Evolutionary conservation across 257 asterid genomes (phyloP), one percentile per base, ranked within the genome.

Genomic region (Petunia axillaris): DNA sequence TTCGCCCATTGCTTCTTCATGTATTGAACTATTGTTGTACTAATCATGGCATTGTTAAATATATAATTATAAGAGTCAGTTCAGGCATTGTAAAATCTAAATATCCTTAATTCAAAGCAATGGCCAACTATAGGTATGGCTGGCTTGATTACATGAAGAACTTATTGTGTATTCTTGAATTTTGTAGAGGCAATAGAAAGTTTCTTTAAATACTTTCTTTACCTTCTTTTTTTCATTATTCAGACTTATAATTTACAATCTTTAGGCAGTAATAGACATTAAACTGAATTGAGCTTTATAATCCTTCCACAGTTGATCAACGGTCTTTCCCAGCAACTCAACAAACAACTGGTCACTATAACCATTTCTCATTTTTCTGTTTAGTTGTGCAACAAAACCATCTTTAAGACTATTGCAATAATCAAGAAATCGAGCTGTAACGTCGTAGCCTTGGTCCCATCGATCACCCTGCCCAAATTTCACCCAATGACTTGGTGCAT

Each of bases 401-500:
- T 11, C 78, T 54, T 67, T 83, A 5, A 90, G 79, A n/a, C 80
- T 52, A 9, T 89, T 71, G 79, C 95, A 91, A 64, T 92, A 0
- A 25, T 25, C 25, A 25, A 25, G 25, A 25, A 25, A 25, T 25
- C 25, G 25, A 25, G 25, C 25, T 25, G 97, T 92, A 1, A 90
- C 90, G 15, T 87, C 95, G n/a, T 89, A 89, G 5, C 93, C 97
- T 82, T 88, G 90, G 59, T 90, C 90, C 97, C 97, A 90, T 76
- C 81, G 79, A 63, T 84, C 74, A 2, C 97, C 95, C 44, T 87
- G 81, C 1, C 95, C 94, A 0, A 94, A 81, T 8, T 65, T 13
- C 41, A 84, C 93, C 95, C 95, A 92, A 39, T 92, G 91, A 64
- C 91, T 68, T 0, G 97, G 90, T 7, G 81, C 89, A 35, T 80